Base-by-base conservation (phyloP, 2,329 filamentous ascomycete species). In the Colletotrichum lentis region DNA sequence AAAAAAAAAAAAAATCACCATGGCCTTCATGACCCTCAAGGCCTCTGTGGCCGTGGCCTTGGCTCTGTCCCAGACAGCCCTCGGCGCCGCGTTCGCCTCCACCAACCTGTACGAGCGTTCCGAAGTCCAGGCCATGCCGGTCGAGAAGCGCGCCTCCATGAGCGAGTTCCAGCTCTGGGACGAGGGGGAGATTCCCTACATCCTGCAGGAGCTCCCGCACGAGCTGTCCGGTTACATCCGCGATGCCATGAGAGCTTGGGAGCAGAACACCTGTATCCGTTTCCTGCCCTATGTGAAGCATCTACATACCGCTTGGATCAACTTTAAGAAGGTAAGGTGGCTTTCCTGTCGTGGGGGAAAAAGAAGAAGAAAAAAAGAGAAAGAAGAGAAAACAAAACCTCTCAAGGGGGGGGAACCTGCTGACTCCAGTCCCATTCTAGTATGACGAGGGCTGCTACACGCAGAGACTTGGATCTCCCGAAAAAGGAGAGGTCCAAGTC, bases 61-160 rank as follows among this genome's bases (percentile, higher is more conserved):
- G 2, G 57, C 31, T 6, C 41, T 65, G 2, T 60, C 62, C 24
- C 57, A 49, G 16, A 18, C 39, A 2, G 58, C 31, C 14, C 49
- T 60, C 16, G 62, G 41, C 22, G 62, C 27, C 14, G 18, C 31
- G 10, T 65, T 65, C 22, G n/a, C n/a, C n/a, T 39, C 41, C 16
- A 7, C 3, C 2, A 35, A 54, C 31, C 43, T 41, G n/a, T 44
- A 47, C 20, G 49, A 41, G 39, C 47, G 41, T 22, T 54, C 62
- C 49, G 62, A 65, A 18, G 22, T 47, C n/a, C 49, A 62, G n/a
- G 39, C 39, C 49, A 62, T 65, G 31, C 18, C 62, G 1, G 14
- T 65, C 12, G 56, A 62, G 18, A 54, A 62, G 39, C 62, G 62
- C 6, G 62, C 49, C 18, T 16, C 62, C 8, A 62, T 65, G 56